Conservation (phyloP, 768 basidiomycete genomes). For the Amanita pallidorosea region DNA sequence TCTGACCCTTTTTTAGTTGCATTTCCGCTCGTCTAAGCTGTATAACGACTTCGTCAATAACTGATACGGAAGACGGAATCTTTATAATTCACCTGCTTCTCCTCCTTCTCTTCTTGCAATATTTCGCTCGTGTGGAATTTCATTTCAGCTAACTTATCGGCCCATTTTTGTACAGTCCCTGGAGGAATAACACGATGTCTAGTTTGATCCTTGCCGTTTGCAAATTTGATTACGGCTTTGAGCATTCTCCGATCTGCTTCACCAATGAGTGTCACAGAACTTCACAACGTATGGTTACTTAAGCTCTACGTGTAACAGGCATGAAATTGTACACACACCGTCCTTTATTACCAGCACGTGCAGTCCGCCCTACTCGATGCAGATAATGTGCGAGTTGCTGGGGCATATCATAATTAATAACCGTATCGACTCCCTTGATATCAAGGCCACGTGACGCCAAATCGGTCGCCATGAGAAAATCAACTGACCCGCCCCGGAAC, state of each 20-base stretch:
- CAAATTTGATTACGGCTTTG: constrained; percentile 90
- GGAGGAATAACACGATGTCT: constrained; percentile 80
- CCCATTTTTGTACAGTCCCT: constrained; percentile 65
- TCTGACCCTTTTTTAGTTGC: constrained; percentile 91
- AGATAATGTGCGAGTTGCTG: constrained; percentile 86
- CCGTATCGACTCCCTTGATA: constrained; percentile 94
- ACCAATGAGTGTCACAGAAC: constrained; percentile 91
- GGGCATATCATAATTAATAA: constrained; percentile 99
- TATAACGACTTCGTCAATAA: neutral
- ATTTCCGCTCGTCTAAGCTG: constrained; percentile 89
- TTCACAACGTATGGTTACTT: constrained; percentile 16
- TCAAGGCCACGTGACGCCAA: constrained; percentile 92
- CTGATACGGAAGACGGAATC: neutral
- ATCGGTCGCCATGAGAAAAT: constrained; percentile 94
- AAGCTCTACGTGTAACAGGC: neutral
- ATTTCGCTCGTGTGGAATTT: constrained; percentile 74
- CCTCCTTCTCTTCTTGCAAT: constrained; percentile 87
- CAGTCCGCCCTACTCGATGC: constrained; percentile 95
- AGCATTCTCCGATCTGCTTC: constrained; percentile 95
- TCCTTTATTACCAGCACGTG: constrained; percentile 88
- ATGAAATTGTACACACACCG: constrained; percentile 39
- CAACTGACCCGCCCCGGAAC: constrained; percentile 82
- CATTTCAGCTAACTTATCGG: constrained; percentile 53
- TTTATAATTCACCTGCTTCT: constrained; percentile 57
- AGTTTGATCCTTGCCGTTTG: constrained; percentile 66